Conservation (phyloP, 345 rosid species). For the Eucalyptus caleyi region DNA sequence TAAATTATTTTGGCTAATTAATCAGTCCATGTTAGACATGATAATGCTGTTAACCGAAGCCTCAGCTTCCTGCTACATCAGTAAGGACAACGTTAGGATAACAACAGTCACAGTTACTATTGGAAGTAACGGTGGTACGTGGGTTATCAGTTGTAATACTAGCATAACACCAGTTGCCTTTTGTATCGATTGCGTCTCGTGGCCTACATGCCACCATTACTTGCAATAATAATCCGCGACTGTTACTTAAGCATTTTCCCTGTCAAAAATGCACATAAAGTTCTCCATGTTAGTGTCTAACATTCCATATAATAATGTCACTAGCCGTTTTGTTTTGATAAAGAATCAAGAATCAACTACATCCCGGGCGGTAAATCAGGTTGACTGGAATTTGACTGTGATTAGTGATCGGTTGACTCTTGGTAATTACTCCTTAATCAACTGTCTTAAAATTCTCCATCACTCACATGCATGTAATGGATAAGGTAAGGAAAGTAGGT, state of each 20-base stretch:
- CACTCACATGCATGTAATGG: neutral
- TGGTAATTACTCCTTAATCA: neutral
- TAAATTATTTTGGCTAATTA: no score
- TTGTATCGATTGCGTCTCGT: neutral
- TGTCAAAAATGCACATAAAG: neutral
- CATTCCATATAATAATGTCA: neutral
- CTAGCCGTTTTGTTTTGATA: neutral
- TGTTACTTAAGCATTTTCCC: neutral
- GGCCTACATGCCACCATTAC: neutral
- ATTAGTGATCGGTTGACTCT: neutral
- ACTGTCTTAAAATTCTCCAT: neutral
- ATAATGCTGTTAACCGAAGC: neutral
- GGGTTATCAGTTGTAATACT: neutral
- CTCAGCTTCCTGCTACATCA: neutral
- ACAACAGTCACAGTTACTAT: neutral
- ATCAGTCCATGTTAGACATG: no score
- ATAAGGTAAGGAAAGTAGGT: neutral
- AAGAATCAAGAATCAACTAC: neutral
- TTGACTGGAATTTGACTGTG: neutral
- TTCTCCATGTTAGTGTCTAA: neutral
- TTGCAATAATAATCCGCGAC: neutral
- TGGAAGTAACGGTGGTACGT: neutral
- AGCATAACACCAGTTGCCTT: neutral
- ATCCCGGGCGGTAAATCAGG: neutral
- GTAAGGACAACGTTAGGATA: neutral